Percentiles rank a stretch among this genome's conserved stretches.
Evolutionary conservation across 176 grass and related monocot species (phyloP).

Genomic region (Aechmea fasciata): DNA sequence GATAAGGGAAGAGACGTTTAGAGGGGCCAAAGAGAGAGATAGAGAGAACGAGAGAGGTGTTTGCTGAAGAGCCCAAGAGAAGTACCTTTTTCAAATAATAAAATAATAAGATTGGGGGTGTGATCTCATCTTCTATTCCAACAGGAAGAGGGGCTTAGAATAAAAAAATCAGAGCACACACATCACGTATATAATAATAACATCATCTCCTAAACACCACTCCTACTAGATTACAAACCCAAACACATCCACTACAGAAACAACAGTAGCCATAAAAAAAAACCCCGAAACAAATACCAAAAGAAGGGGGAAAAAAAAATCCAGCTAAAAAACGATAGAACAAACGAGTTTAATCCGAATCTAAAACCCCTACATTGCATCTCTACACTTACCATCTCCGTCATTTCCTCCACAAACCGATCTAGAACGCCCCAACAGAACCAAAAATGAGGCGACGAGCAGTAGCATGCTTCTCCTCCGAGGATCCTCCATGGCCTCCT

Average conservation of each 20-base stretch:
- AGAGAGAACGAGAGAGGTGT: background rate
- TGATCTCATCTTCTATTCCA: background rate
- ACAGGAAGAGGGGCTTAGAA: background rate
- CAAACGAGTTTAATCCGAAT: background rate
- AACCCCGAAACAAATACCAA: background rate
- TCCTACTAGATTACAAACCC: background rate
- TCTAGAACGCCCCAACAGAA: background rate
- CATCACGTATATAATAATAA: background rate
- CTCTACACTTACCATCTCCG: background rate
- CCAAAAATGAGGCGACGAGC: background rate
- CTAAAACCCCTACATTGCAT: background rate
- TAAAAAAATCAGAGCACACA: background rate
- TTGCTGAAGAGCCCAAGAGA: background rate
- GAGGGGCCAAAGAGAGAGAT: background rate
- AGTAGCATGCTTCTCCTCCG: background rate
- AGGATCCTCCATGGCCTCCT: too few relatives aligned
- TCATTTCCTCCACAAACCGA: background rate
- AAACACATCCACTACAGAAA: background rate
- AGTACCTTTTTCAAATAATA: background rate
- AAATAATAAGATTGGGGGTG: background rate
- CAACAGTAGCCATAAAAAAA: background rate
- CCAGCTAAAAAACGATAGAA: background rate
- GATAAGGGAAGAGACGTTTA: background rate
- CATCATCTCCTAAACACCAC: background rate
- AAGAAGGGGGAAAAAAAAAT: background rate